A percentile compares a stretch with the other conserved stretches of the same genome.
These are phyloP conservation scores for Colletotrichum echinochloae DNA, from an alignment of 2,329 filamentous ascomycete genomes.

Conservation along the genomic window DNA sequence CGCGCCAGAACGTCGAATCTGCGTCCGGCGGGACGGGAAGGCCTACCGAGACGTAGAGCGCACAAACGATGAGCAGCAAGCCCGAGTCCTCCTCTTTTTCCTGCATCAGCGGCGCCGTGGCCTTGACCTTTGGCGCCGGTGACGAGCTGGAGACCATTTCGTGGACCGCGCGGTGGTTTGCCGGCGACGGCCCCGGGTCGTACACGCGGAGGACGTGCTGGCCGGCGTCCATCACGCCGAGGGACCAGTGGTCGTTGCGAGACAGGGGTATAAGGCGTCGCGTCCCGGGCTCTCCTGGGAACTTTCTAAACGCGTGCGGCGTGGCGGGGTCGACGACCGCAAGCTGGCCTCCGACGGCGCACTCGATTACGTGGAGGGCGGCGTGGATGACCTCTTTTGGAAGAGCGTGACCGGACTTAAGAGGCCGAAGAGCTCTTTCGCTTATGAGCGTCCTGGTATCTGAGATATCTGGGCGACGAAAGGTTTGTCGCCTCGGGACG, in stretches of 20 bases:
- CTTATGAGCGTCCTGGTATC: not conserved
- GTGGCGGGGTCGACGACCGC: not conserved
- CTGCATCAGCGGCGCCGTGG: not conserved
- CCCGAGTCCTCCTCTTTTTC: not conserved
- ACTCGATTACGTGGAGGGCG: not conserved
- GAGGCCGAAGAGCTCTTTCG: not conserved
- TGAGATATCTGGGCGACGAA: too few relatives aligned
- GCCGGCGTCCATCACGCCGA: too few relatives aligned
- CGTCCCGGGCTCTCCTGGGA: not conserved
- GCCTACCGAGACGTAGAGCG: not conserved
- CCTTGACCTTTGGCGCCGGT: not conserved
- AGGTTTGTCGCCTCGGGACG: too few relatives aligned
- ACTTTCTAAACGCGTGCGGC: not conserved
- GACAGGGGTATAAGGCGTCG: constrained; percentile 42
- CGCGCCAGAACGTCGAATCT: not conserved
- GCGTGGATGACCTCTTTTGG: not conserved
- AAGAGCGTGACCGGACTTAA: not conserved
- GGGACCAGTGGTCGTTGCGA: not conserved
- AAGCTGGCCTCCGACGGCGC: not conserved
- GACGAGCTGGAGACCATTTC: not conserved
- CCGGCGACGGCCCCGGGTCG: not conserved
- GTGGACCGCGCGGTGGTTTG: not conserved
- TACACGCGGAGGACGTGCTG: not conserved
- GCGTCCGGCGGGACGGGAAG: not conserved
- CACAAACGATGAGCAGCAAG: not conserved